Evolutionary conservation across 2,329 filamentous ascomycete genomes (phyloP), one percentile per base, ranked within the genome.

Genomic region (Verruconis gallopava): DNA sequence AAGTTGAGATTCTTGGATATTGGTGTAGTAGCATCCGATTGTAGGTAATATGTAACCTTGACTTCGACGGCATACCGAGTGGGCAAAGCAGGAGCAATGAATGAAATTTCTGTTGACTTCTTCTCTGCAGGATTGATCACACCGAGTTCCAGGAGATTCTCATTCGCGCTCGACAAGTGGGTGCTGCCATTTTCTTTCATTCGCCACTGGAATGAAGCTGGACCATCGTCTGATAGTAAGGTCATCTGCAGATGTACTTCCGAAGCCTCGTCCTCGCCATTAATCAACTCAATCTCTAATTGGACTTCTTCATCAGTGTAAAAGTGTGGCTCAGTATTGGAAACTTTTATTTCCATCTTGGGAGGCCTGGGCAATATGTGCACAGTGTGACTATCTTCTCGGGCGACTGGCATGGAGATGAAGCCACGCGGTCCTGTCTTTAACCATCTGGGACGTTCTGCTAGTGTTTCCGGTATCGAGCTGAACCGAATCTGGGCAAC

Each of bases 361-460:
- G 91, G 91, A 20, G 89, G 91, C 49, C 93, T 83, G 1, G 91
- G 89, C 42, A 86, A 69, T 18, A 98, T 77, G 43, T 44, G 18
- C 11, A 40, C 28, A 18, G n/a, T 36, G 11, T 20, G 21, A 17
- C 19, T 18, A 13, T 72, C 65, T 30, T 63, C 61, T 41, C 65
- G 65, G 17, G 65, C 61, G 18, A 69, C 54, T 34, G 55, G 55
- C 49, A 60, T 63, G 37, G 54, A 43, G 32, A 51, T 58, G 34
- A 55, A 43, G 11, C 47, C 49, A 12, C 46, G 38, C 5, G 48
- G 44, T n/a, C 51, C 49, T 34, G 47, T 47, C 5, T 54, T 53
- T 56, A 57, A 63, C 60, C 60, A 63, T 15, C 46, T 43, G 1
- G 58, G 51, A 32, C 44, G 42, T 33, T 45, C 42, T 19, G 53